phyloP scores from a whole-genome alignment of 352 stramenopile species.

The Pythium insidiosum region DNA sequence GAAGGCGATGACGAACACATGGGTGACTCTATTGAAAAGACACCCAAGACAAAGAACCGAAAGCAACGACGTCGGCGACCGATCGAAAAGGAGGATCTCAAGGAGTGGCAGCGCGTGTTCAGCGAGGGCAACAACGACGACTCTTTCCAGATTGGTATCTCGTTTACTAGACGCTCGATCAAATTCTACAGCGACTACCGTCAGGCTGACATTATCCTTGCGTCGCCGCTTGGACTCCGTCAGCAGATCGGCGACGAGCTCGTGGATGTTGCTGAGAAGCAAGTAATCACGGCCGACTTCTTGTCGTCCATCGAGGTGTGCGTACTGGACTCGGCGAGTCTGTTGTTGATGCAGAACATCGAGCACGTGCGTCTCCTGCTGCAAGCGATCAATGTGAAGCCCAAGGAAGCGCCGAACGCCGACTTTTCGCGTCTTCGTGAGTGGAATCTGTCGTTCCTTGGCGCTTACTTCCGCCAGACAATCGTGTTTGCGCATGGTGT shows the following conservation, averaged over 20 bases:
- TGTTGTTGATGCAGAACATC: conserved; percentile 79
- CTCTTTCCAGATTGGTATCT: conserved; percentile 70
- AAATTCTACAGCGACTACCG: conserved; percentile 79
- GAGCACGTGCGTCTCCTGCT: conserved; percentile 64
- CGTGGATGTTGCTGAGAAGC: conserved; percentile 13
- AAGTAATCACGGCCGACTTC: conserved; percentile 60
- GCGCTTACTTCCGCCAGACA: conserved; percentile 63
- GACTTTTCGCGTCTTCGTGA: conserved; percentile 70
- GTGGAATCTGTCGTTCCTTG: conserved; percentile 66
- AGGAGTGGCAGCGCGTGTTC: conserved; percentile 75
- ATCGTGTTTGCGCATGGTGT: conserved; percentile 58
- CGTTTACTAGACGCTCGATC: conserved; percentile 52
- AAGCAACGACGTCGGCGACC: no score
- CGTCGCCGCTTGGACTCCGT: conserved; percentile 58
- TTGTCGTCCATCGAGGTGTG: conserved; percentile 76
- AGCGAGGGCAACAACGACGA: conserved; percentile 72
- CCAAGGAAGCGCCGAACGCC: conserved; percentile 57
- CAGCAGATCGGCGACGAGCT: conserved; percentile 67
- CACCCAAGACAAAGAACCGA: no score
- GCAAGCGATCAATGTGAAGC: conserved; percentile 49
- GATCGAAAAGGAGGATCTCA: conserved; percentile 21
- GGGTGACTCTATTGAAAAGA: no score
- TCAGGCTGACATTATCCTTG: conserved; percentile 67
- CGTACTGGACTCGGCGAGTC: conserved; percentile 69
- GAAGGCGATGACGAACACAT: conserved; percentile 5